Conservation (phyloP, 2,329 filamentous ascomycete genomes). For the Trichoderma sp. region DNA sequence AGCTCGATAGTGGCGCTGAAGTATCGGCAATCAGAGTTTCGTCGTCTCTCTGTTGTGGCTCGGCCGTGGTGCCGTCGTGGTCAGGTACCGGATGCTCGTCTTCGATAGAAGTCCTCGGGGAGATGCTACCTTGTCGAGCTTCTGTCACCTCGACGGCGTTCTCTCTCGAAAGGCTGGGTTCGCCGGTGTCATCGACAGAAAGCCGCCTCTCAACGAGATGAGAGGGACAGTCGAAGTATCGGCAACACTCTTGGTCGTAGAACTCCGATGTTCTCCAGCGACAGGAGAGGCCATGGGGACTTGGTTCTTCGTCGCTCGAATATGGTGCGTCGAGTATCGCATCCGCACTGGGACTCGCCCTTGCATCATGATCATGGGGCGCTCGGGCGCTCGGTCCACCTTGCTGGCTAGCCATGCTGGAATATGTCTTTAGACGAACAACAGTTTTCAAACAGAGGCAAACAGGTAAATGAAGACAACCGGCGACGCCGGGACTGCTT, state of each 20-base stretch:
- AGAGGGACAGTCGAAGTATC: conserved; percentile 52
- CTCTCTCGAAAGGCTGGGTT: conserved; percentile 15
- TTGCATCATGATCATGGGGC: conserved; percentile 20
- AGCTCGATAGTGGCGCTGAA: neutral
- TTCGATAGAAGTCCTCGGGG: neutral
- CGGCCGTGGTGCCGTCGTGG: neutral
- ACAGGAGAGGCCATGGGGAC: conserved; percentile 31
- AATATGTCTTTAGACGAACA: neutral
- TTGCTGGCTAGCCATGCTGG: conserved; percentile 37
- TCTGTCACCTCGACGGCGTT: conserved; percentile 2
- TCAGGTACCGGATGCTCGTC: neutral
- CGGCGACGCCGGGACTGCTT: neutral
- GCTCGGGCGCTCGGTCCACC: conserved; percentile 29
- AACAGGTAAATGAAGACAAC: neutral
- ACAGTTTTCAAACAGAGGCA: neutral
- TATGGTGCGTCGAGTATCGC: conserved; percentile 42
- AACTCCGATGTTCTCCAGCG: conserved; percentile 42
- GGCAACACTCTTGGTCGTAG: conserved; percentile 47
- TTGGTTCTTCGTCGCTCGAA: conserved; percentile 37
- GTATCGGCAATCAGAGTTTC: neutral
- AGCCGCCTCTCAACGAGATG: conserved; percentile 44
- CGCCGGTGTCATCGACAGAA: conserved; percentile 32
- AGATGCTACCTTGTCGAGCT: conserved; percentile 1
- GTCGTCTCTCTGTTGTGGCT: neutral
- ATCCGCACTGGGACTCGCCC: conserved; percentile 23